Evolutionary conservation across 495 filamentous ascomycete genomes (phyloP), one percentile per base, ranked within the genome.

Genomic region (Terfezia boudieri): DNA sequence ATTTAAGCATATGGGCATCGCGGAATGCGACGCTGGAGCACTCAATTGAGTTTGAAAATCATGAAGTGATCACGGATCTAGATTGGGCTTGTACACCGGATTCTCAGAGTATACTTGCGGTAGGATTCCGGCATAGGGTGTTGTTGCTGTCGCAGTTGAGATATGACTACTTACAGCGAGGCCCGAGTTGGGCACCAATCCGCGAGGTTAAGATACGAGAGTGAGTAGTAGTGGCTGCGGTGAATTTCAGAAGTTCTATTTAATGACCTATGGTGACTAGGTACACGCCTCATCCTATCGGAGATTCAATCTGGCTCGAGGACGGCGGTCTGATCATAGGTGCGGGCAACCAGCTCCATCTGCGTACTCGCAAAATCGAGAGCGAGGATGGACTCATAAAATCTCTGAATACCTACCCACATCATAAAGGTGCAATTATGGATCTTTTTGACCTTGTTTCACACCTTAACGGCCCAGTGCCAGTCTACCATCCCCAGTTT

Each of bases 81-180:
- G 87, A 94, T 62, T 96, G 89, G 89, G 89, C 88, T 1, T 88
- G 84, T 8, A 94, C 89, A 0, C 86, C 89, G 0, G 86, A 93
- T 60, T 78, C 76, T 58, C 89, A 95, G 64, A 89, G 85, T 2
- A 84, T 96, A 55, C 75, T 96, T 11, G 84, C 89, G 8, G 84
- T 95, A 37, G 88, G 89, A 6, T 95, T 94, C 63, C 79, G 81
- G 11, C 83, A 89, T 59, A 77, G 82, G 53, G 82, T 96, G 20
- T 64, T 90, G 32, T 71, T 96, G 4, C 72, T 94, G n/a, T 80
- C 83, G 22, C 88, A 96, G 66, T 80, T 94, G 69, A 82, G 89
- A 22, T 96, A 89, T 62, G 89, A 96, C 64, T 94, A 96, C 61
- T 69, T 94, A 43, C 83, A 89, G 56, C 6, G 49, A 51, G 82